phyloP scores from a whole-genome alignment of 78 protist species.

The Isochrysis galbana region DNA sequence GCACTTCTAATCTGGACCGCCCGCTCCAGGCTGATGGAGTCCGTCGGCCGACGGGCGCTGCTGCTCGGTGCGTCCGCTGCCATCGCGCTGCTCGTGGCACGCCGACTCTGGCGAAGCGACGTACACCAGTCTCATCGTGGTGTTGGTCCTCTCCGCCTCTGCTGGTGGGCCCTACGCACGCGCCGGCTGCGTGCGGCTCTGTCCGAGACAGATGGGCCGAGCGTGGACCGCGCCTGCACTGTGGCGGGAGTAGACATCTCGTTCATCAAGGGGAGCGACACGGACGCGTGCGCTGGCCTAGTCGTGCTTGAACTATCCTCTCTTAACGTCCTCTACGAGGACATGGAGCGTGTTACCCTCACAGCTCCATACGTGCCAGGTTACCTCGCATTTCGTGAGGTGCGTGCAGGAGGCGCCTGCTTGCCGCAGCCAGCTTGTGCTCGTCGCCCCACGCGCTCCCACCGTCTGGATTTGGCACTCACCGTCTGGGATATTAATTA shows the following conservation, averaged over 20 bases:
- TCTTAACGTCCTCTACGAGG: neutral
- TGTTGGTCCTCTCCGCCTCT: neutral
- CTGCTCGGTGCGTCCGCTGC: no score
- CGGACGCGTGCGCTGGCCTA: slow-evolving; percentile 14
- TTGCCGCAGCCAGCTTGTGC: no score
- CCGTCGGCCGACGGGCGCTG: no score
- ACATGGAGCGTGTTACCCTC: neutral
- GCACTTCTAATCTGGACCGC: no score
- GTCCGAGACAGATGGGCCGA: neutral
- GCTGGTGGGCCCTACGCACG: neutral
- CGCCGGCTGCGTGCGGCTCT: neutral
- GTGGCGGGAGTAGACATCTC: neutral
- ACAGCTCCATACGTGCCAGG: slow-evolving; percentile 38
- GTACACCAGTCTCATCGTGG: no score
- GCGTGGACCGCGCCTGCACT: neutral
- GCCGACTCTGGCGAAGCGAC: no score
- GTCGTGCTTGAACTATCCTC: neutral
- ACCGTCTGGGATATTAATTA: no score
- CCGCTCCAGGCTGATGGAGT: no score
- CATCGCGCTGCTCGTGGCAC: no score
- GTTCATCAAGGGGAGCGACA: neutral
- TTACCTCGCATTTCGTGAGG: slow-evolving; percentile 52
- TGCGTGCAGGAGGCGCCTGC: no score
- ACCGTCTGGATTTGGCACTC: no score
- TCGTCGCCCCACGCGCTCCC: neutral